Base-by-base conservation (phyloP, 2,329 filamentous ascomycete species). In the Penicillium sp. region DNA sequence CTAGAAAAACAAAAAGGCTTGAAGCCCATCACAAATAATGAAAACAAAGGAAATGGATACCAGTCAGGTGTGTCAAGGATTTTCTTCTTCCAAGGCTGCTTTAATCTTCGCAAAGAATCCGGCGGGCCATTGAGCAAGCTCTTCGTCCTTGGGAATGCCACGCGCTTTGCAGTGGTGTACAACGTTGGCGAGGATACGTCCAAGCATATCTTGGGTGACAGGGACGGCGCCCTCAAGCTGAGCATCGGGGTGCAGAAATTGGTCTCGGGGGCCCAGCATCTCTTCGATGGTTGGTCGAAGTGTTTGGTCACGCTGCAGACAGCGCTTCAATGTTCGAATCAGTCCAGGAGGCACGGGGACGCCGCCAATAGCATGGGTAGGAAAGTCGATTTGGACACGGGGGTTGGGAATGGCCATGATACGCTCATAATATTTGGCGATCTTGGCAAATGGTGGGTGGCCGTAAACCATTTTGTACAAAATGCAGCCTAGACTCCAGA, bases 381-480 rank as follows among this genome's bases (percentile, higher is more conserved):
- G 79, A 57, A 79, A 81, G 29, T 77, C 74, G 50, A 81, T 81
- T 53, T 75, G 71, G 37, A 81, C 77, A 50, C 76, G 76, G 8
- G 79, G 79, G 59, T 81, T 81, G 11, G 79, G 77, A 53, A 82
- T 82, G 13, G 78, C 77, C 74, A 81, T 75, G 55, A 96, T 95
- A 23, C 92, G 88, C 37, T 90, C 87, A 79, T 96, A 91, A 69
- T 88, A 91, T 75, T 93, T 95, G 57, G 86, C 81, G 65, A 99
- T 96, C 71, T 98, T 93, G 14, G 89, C 92, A 70, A 99, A 99
- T 0, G 95, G 95, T 3, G 92, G 90, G n/a, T 89, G 84, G n/a
- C 95, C 95, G 71, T 99, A 99, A 0, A 93, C 91, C 90, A 99
- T 96, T 72, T 98, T 93, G 77, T 96, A 99, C 14, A 99, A 81